Evolutionary conservation across 179 eudicot genomes (phyloP).

Genomic region (Patellifolia procumbens): DNA sequence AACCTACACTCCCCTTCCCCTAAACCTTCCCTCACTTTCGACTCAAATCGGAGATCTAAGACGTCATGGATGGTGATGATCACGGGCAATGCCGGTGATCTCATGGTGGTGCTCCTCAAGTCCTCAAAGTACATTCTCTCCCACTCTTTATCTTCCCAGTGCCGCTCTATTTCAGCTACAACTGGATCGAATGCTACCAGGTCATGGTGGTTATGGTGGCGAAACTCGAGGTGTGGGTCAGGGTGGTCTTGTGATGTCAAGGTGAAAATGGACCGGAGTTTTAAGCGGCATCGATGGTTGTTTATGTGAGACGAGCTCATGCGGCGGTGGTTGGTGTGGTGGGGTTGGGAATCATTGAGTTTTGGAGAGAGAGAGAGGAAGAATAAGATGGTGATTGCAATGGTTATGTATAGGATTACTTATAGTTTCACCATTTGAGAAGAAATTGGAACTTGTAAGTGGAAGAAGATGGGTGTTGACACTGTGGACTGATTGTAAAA

Average conservation of each 20-base stretch:
- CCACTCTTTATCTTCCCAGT: constrained; percentile 69
- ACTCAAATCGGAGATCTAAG: too few species aligned
- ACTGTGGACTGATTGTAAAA: background rate
- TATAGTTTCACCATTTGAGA: constrained; percentile 69
- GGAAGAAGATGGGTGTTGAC: background rate
- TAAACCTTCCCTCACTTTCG: too few species aligned
- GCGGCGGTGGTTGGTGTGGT: too few species aligned
- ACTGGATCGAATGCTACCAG: constrained; percentile 73
- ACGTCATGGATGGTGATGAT: too few species aligned
- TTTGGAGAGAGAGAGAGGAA: constrained; percentile 52
- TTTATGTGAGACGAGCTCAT: constrained; percentile 26
- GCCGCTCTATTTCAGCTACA: constrained; percentile 70
- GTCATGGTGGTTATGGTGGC: constrained; percentile 43
- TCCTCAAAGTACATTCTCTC: constrained; percentile 59
- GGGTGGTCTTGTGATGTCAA: constrained; percentile 33
- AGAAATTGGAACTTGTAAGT: too few species aligned
- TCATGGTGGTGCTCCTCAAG: constrained; percentile 53
- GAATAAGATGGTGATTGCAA: constrained; percentile 54
- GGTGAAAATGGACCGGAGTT: constrained; percentile 68
- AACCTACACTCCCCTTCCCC: too few species aligned
- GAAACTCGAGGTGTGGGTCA: constrained; percentile 57
- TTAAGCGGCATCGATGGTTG: constrained; percentile 58
- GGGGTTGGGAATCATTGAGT: background rate
- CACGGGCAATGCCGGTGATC: constrained; percentile 26
- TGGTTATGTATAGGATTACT: constrained; percentile 57